A percentile compares a stretch with the other conserved stretches of the same genome.
Conservation (phyloP, 805 yeast species). For the Ogataea allantospora region DNA sequence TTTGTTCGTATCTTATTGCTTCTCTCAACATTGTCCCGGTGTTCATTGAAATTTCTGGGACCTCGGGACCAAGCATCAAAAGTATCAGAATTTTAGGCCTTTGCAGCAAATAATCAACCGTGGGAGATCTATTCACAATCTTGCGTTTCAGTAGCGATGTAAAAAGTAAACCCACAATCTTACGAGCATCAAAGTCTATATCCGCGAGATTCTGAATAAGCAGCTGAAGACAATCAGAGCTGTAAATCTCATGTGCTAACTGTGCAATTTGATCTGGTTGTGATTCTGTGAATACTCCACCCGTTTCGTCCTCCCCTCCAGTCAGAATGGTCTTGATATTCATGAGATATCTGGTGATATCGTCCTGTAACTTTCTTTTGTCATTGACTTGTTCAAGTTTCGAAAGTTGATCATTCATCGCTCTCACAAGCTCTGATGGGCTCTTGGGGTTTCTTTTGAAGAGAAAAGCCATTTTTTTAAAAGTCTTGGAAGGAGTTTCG, state of each 20-base stretch:
- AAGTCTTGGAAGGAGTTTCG: too few species aligned
- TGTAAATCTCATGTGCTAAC: conserved; percentile 76
- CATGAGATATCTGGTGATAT: conserved; percentile 59
- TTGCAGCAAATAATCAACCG: conserved; percentile 75
- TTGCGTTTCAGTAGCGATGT: conserved; percentile 76
- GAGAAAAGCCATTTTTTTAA: conserved; percentile 71
- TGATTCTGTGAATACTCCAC: conserved; percentile 28
- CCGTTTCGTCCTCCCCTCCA: conserved; percentile 53
- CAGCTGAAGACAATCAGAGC: conserved; percentile 63
- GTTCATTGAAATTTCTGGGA: conserved; percentile 67
- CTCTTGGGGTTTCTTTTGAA: conserved; percentile 90
- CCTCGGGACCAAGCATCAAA: conserved; percentile 71
- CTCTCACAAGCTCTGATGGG: conserved; percentile 77
- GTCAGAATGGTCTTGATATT: conserved; percentile 61
- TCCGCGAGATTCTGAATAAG: conserved; percentile 58
- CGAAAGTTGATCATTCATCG: conserved; percentile 67
- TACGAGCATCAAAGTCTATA: conserved; percentile 86
- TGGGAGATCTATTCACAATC: conserved; percentile 73
- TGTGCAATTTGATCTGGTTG: conserved; percentile 73
- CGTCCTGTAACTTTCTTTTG: conserved; percentile 60
- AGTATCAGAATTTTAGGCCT: conserved; percentile 63
- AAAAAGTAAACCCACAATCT: conserved; percentile 73
- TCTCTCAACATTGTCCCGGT: conserved; percentile 82
- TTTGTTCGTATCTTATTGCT: conserved; percentile 73
- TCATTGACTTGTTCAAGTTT: conserved; percentile 53